Conservation (phyloP, 1,139 yeast species). For the Lodderomyces orthopsilosis region DNA sequence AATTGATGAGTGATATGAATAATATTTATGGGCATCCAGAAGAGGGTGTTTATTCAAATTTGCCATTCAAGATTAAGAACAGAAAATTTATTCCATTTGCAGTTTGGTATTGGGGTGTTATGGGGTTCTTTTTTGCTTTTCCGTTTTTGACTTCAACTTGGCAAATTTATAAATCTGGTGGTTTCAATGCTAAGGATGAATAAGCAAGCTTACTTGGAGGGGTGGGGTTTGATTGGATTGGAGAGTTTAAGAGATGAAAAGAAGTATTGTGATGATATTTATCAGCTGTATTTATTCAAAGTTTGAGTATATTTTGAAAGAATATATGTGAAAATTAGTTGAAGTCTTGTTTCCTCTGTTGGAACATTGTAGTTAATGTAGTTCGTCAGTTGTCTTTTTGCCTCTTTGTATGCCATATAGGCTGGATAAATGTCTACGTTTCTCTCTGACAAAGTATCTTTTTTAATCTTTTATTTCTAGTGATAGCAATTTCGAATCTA, state of each 20-base stretch:
- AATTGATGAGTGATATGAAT: constrained; percentile 19
- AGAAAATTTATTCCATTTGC: constrained; percentile 81
- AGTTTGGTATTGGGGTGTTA: constrained; percentile 75
- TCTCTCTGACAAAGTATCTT: too few species aligned
- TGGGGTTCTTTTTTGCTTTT: constrained; percentile 56
- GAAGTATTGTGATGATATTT: background rate
- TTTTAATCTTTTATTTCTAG: too few species aligned
- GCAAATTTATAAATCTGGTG: constrained; percentile 77
- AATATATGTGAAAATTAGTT: too few species aligned
- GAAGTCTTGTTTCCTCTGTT: too few species aligned
- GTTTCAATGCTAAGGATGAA: constrained; percentile 26
- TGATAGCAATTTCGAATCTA: too few species aligned
- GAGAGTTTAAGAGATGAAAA: too few species aligned
- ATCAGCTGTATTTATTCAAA: background rate
- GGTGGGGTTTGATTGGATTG: too few species aligned
- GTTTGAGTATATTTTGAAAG: background rate
- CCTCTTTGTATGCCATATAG: too few species aligned
- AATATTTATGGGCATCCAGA: constrained; percentile 47
- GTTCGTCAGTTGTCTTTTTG: too few species aligned
- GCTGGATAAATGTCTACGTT: too few species aligned
- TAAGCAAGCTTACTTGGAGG: too few species aligned
- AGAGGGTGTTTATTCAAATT: constrained; percentile 85
- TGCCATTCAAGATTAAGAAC: constrained; percentile 91
- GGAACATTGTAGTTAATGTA: too few species aligned
- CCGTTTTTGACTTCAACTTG: constrained; percentile 69